Base-by-base conservation (phyloP, 202 grass and related monocot species). In the Brachypodium distachyon region DNA sequence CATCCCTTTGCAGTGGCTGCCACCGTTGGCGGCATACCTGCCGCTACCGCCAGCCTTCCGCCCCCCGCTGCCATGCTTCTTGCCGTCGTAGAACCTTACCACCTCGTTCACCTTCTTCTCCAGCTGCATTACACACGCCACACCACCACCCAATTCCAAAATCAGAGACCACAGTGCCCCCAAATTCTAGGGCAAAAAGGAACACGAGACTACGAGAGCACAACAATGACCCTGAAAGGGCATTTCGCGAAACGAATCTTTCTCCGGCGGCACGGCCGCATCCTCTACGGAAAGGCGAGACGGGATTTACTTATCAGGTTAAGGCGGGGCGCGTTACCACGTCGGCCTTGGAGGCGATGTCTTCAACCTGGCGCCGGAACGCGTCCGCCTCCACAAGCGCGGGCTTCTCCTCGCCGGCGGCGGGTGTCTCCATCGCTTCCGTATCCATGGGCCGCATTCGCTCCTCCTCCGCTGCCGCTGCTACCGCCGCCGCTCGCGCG, bases 41-140 rank as follows among this genome's bases (percentile, higher is more conserved):
- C 68, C 69, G 60, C 81, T 81, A 49, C 78, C 68, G 10, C 58
- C 77, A 44, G 29, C n/a, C 49, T 61, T 88, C 23, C 75, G 72
- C 26, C 64, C 84, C 41, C 66, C 78, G 12, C 80, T 74, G 72
- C 87, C 80, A 38, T 90, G 89, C 63, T 92, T 95, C 77, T 84
- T 88, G 73, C 21, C 82, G 22, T 90, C 84, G 25, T 84, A 92
- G 82, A 92, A 94, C 18, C 89, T 70, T 47, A 76, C 82, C 54
- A 97, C 89, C 62, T 97, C 94, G 61, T 76, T 78, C 77, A 97
- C 94, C 44, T 41, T 85, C 79, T 41, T 89, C 89, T 97, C 94
- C 76, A 97, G 34, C 94, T 97, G 86, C 84, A 86, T 31, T 61
- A 56, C 18, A 60, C 72, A 23, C 43, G n/a, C 36, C 22, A 50